Base-by-base conservation (phyloP, 306 rosid species). In the Glycine tomentella region DNA sequence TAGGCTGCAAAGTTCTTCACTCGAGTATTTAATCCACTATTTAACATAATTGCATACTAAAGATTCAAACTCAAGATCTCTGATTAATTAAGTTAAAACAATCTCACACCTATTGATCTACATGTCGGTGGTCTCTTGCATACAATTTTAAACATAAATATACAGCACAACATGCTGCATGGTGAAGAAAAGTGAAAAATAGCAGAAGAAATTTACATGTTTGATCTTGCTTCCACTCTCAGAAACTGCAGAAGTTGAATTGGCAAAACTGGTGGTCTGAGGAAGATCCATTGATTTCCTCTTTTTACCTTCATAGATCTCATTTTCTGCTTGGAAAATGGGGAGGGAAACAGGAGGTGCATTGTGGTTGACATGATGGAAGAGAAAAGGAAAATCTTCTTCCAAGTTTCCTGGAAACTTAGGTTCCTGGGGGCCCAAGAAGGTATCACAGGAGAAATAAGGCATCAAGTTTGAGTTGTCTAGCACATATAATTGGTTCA, bases 171-270 rank as follows among this genome's bases (percentile, higher is more conserved):
- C 10, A 36, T 34, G 70, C 11, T 64, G 70, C 44, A 55, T 74
- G 52, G 20, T 4, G 52, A 9, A 20, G 8, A 49, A 34, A 59
- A 51, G 13, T 3, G 4, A 4, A 51, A 34, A 8, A 40, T 7
- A 68, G 16, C 12, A 63, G 44, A 63, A 57, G n/a, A 81, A 50
- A 12, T 5, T 72, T 80, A 94, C 97, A 72, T 78, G 82, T 85
- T 79, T 87, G 9, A 61, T 80, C 68, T 74, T 85, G 76, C 79
- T 76, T 66, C 87, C 90, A 81, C 83, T 42, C 74, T 94, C 89
- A 31, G 97, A 87, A 85, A 79, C 89, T 66, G 76, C 86, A n/a
- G 89, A 90, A 72, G 90, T 88, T 33, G 96, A 90, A 65, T 81
- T 86, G 31, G 75, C 97, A 69, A 93, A 91, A 69, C 85, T 87